phyloP scores from a whole-genome alignment of 805 yeast species.

The Starmerella khaoyaiensis region DNA sequence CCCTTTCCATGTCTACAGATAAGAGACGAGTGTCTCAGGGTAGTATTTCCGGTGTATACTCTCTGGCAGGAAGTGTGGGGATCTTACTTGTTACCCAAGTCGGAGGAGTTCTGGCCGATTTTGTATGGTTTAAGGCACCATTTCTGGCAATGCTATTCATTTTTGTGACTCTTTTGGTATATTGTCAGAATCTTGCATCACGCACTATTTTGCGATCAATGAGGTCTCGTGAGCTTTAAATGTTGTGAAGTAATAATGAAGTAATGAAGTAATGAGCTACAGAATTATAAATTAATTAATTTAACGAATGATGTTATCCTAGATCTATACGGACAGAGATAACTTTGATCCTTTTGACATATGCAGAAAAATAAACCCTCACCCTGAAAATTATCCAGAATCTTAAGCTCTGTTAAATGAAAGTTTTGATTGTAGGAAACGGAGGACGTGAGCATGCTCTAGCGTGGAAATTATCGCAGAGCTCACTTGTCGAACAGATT shows the following conservation, averaged over 20 bases:
- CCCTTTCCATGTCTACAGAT: constrained; percentile 49
- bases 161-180: constrained; percentile 20
- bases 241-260: no score
- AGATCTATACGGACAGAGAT: no score
- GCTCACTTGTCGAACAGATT: constrained; percentile 54
- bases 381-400: no score
- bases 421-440: constrained; percentile 79
- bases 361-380: no score
- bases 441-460: constrained; percentile 99
- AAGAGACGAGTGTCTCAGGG: constrained; percentile 39
- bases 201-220: constrained; percentile 7
- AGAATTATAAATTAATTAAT: no score
- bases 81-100: constrained; percentile 44
- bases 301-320: no score
- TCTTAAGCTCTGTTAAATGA: no score
- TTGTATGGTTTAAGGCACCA: constrained; percentile 44
- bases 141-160: constrained; percentile 41
- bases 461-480: constrained; percentile 79
- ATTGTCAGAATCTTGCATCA: constrained; percentile 5
- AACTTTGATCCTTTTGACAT: no score
- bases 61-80: constrained; percentile 58
- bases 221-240: constrained; percentile 10
- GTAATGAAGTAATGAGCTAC: no score
- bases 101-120: constrained; percentile 53
- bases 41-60: constrained; percentile 54